Evolutionary conservation across 345 rosid genomes (phyloP).

Genomic region (Rhizophora mangle): DNA sequence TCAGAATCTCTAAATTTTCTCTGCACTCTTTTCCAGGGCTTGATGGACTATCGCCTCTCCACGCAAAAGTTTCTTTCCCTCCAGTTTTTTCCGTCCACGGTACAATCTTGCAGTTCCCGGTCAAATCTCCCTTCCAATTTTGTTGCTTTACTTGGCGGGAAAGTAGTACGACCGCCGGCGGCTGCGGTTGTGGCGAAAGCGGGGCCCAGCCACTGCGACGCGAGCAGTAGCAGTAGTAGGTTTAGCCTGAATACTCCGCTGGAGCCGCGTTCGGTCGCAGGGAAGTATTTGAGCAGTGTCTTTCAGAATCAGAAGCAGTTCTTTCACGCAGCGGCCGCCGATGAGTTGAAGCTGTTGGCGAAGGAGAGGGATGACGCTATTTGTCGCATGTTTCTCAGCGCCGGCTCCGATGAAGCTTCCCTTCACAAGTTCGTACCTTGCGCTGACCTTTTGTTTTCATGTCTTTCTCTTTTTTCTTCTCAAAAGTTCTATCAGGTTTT

Average conservation of each 20-base stretch:
- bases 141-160: slow-evolving; percentile 7
- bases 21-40: background rate
- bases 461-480: background rate
- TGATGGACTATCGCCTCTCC: slow-evolving; percentile 56
- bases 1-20: too few species aligned
- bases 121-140: background rate
- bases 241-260: slow-evolving; percentile 72
- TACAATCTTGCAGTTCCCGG: slow-evolving; percentile 2
- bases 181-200: slow-evolving; percentile 40
- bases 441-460: background rate
- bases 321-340: slow-evolving; percentile 67
- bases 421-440: slow-evolving; percentile 63
- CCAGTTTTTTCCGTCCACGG: slow-evolving; percentile 32
- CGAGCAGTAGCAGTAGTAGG: slow-evolving; percentile 41
- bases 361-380: slow-evolving; percentile 55
- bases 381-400: slow-evolving; percentile 55
- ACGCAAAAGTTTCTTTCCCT: slow-evolving; percentile 28
- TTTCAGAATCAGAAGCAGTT: slow-evolving; percentile 68
- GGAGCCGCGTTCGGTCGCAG: slow-evolving; percentile 62
- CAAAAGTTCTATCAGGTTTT: background rate
- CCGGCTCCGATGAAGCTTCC: slow-evolving; percentile 64
- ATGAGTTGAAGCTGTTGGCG: slow-evolving; percentile 70
- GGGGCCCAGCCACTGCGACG: slow-evolving; percentile 73
- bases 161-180: background rate
- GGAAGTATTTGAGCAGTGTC: slow-evolving; percentile 68